Percentiles rank a stretch among this genome's conserved stretches.
Evolutionary conservation across 108 stramenopile species (phyloP).

Genomic region (Fragilaria radians): DNA sequence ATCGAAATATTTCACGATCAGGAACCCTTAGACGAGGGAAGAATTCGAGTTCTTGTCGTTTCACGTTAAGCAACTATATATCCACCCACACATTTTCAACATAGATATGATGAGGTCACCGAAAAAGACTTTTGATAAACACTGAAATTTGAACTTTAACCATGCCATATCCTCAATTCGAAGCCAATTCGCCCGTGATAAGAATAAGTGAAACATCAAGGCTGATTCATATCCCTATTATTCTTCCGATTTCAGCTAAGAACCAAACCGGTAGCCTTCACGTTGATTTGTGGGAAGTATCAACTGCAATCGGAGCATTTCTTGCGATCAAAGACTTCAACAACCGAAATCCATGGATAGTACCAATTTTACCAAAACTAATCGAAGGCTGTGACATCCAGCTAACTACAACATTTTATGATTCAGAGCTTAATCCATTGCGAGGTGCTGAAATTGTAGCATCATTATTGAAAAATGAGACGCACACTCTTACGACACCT

Average conservation of each 20-base stretch:
- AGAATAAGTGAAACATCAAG: neutral
- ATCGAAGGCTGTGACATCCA: conserved; percentile 12
- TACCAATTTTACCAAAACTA: neutral
- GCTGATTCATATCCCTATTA: neutral
- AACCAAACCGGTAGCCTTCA: neutral
- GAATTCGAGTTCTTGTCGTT: too few species aligned
- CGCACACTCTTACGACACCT: neutral
- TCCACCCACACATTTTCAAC: too few species aligned
- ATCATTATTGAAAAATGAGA: neutral
- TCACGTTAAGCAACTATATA: too few species aligned
- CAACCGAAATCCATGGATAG: neutral
- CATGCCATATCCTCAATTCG: neutral
- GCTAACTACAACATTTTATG: conserved; percentile 3
- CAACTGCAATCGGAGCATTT: neutral
- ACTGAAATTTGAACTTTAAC: too few species aligned
- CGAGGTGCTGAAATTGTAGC: neutral
- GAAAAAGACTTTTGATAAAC: too few species aligned
- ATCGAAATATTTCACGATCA: too few species aligned
- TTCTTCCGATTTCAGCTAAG: neutral
- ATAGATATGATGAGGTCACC: too few species aligned
- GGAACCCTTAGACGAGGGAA: too few species aligned
- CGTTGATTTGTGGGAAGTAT: neutral
- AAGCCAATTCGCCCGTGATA: conserved; percentile 1
- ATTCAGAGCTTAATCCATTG: conserved; percentile 2
- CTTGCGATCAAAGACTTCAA: conserved; percentile 1